These are phyloP conservation scores for Fistulinella cinereoalba DNA, from an alignment of 1,284 basidiomycete genomes.

Conservation along the genomic window DNA sequence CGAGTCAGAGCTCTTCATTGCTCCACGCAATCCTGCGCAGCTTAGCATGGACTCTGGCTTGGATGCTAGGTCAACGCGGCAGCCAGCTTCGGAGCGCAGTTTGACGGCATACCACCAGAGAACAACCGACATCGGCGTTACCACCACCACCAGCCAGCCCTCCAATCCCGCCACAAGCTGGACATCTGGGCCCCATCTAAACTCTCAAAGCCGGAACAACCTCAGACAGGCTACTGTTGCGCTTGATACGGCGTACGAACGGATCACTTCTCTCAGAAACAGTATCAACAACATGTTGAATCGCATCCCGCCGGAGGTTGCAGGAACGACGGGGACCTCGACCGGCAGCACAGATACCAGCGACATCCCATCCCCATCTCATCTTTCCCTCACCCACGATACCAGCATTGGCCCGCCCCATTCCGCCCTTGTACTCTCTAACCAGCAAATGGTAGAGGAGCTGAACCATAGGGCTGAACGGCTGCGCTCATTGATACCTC, in stretches of 20 bases:
- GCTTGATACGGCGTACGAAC: conserved; percentile 49
- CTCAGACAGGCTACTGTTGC: conserved; percentile 47
- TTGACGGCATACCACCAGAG: conserved; percentile 14
- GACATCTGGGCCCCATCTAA: conserved; percentile 14
- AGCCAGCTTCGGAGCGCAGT: conserved; percentile 10
- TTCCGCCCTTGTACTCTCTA: conserved; percentile 35
- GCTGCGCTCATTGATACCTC: conserved; percentile 28
- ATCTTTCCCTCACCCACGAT: conserved; percentile 16
- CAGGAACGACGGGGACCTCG: conserved; percentile 5
- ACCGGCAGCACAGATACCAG: conserved; percentile 5
- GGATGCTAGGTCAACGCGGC: conserved; percentile 10
- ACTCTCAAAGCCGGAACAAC: conserved; percentile 33
- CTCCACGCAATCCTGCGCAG: conserved; percentile 5
- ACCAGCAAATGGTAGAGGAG: conserved; percentile 25
- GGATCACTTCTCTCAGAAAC: conserved; percentile 49
- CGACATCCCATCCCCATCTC: conserved; percentile 11
- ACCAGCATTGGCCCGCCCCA: conserved; percentile 33
- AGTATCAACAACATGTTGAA: conserved; percentile 42
- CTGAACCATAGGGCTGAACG: conserved; percentile 26
- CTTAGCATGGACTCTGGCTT: conserved; percentile 22
- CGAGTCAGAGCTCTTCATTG: neutral
- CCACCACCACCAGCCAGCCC: conserved; percentile 2
- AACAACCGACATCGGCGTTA: too few relatives aligned
- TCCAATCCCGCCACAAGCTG: conserved; percentile 11
- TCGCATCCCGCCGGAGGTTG: conserved; percentile 25